Evolutionary conservation across 495 filamentous ascomycete species (phyloP).

Genomic region (Aspergillus incahuasiensis): DNA sequence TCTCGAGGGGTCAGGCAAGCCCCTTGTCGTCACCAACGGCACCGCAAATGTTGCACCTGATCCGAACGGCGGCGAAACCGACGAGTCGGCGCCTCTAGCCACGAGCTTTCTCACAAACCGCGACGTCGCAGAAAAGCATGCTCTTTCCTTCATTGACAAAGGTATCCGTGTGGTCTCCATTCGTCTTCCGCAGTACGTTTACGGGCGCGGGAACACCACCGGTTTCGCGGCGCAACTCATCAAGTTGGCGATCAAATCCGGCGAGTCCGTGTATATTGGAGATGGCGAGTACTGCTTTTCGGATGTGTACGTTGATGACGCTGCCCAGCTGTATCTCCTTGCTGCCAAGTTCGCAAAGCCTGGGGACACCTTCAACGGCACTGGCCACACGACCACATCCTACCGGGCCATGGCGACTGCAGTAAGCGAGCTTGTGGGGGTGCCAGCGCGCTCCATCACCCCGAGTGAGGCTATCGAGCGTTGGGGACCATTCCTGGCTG

Average conservation of each 20-base stretch:
- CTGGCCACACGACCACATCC: slow-evolving; percentile 33
- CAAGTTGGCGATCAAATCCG: slow-evolving; percentile 26
- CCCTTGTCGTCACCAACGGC: slow-evolving; percentile 40
- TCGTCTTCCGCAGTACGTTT: slow-evolving; percentile 39
- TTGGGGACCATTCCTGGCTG: slow-evolving; percentile 30
- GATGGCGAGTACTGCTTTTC: slow-evolving; percentile 41
- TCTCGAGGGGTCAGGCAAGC: slow-evolving; percentile 8
- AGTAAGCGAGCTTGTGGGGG: slow-evolving; percentile 28
- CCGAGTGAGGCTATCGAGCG: slow-evolving; percentile 26
- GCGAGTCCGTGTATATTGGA: slow-evolving; percentile 37
- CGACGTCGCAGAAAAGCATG: slow-evolving; percentile 24
- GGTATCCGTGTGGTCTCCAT: slow-evolving; percentile 33
- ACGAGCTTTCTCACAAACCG: slow-evolving; percentile 20
- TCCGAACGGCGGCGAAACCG: slow-evolving; percentile 26
- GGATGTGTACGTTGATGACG: slow-evolving; percentile 37
- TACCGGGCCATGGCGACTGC: slow-evolving; percentile 38
- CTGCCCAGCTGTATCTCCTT: slow-evolving; percentile 35
- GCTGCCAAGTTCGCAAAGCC: slow-evolving; percentile 39
- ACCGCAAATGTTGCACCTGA: slow-evolving; percentile 26
- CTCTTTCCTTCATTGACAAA: slow-evolving; percentile 21
- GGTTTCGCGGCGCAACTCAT: slow-evolving; percentile 33
- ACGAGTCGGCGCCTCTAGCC: slow-evolving; percentile 23
- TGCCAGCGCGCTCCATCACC: slow-evolving; percentile 28
- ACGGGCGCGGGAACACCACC: slow-evolving; percentile 32
- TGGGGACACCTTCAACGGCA: slow-evolving; percentile 37